A percentile compares a stretch with the other conserved stretches of the same genome.
phyloP scores from a whole-genome alignment of 1,139 yeast species.

The Suhomyces atakaporum region DNA sequence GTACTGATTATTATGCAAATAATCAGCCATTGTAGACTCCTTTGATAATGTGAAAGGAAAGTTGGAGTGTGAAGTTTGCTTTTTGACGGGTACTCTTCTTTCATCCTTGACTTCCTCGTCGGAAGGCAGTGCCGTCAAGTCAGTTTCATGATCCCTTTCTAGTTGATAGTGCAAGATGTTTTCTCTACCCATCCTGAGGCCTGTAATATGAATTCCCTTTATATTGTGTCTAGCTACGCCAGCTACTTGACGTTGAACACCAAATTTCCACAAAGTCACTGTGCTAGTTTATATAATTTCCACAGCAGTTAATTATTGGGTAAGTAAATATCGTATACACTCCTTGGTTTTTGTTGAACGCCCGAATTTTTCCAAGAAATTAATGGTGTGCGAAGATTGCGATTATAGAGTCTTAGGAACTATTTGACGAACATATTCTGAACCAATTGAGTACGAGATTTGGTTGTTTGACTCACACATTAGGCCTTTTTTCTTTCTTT shows the following conservation, averaged over 20 bases:
- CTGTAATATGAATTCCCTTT: conserved; percentile 6
- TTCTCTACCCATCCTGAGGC: conserved; percentile 44
- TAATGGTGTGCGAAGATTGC: too few relatives aligned
- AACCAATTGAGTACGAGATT: conserved; percentile 4
- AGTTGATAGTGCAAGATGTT: conserved; percentile 45
- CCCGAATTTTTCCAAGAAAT: background rate
- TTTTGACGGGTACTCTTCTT: conserved; percentile 7
- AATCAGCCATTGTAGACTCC: conserved; percentile 63
- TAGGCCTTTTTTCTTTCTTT: conserved; percentile 3
- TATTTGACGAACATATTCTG: conserved; percentile 4
- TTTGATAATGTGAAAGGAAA: conserved; percentile 59
- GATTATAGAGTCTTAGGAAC: conserved; percentile 2
- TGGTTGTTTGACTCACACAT: background rate
- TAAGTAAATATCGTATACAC: conserved; percentile 3
- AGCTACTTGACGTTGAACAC: conserved; percentile 10
- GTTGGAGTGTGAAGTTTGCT: conserved; percentile 18
- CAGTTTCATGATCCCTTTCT: conserved; percentile 45
- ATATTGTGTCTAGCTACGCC: conserved; percentile 8
- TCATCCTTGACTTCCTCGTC: conserved; percentile 7
- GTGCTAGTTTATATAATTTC: conserved; percentile 4
- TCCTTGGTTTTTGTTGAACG: conserved; percentile 3
- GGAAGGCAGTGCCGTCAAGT: conserved; percentile 22
- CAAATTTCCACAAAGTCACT: conserved; percentile 10
- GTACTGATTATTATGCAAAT: conserved; percentile 63
- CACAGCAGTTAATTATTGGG: conserved; percentile 1